phyloP scores from a whole-genome alignment of 2,329 filamentous ascomycete genomes.

The Zymoseptoria brevis region DNA sequence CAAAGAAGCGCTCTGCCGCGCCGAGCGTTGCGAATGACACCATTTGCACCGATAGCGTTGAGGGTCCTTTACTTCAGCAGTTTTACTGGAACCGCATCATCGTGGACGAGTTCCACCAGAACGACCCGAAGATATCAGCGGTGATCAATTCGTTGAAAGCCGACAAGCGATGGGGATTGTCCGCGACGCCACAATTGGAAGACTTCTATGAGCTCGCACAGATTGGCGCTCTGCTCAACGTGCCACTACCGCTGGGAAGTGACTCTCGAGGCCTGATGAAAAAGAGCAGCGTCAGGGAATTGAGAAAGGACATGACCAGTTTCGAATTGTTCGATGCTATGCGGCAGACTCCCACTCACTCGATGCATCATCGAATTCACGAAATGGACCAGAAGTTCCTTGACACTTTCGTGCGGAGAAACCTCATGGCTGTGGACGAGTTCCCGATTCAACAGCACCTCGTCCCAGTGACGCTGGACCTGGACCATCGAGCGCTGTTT shows the following conservation, averaged over 20 bases:
- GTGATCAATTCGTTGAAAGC: conserved; percentile 32
- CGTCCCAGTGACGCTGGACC: conserved; percentile 36
- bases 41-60: conserved; percentile 11
- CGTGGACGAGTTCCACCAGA: conserved; percentile 58
- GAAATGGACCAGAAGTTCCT: conserved; percentile 49
- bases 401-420: conserved; percentile 43
- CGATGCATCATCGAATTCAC: conserved; percentile 47
- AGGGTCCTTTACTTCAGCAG: conserved; percentile 44
- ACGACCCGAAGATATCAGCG: conserved; percentile 36
- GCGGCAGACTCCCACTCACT: conserved; percentile 41
- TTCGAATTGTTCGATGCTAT: conserved; percentile 51
- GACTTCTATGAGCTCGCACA: conserved; percentile 53
- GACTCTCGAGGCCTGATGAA: conserved; percentile 39
- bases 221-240: conserved; percentile 49
- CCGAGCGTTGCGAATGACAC: background rate
- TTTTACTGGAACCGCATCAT: conserved; percentile 55
- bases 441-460: conserved; percentile 41
- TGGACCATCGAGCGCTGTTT: conserved; percentile 47
- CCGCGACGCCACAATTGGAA: conserved; percentile 52
- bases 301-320: conserved; percentile 38
- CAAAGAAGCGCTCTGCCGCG: background rate
- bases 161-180: conserved; percentile 53
- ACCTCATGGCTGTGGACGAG: conserved; percentile 29
- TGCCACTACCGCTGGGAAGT: conserved; percentile 49
- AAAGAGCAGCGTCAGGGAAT: conserved; percentile 37